A percentile compares a stretch with the other conserved stretches of the same genome.
Conservation (phyloP, 2,329 filamentous ascomycete species). For the Pezicula neosporulosa region DNA sequence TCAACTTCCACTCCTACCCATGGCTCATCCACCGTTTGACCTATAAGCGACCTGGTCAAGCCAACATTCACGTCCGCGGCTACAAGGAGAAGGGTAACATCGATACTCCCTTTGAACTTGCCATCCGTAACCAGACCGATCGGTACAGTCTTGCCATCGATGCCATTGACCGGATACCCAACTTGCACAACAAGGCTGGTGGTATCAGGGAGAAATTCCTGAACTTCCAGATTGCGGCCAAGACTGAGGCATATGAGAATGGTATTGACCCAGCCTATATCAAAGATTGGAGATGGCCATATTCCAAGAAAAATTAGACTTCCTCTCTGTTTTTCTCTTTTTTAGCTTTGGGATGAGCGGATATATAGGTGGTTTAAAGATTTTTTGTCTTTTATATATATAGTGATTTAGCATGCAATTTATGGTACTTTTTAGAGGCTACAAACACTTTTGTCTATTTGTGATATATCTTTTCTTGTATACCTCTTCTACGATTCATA, state of each 20-base stretch:
- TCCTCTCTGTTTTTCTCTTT: background rate
- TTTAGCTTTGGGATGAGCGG: no score
- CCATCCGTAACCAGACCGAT: slow-evolving; percentile 75
- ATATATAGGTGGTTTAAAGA: no score
- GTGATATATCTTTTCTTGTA: no score
- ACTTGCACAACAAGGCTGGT: slow-evolving; percentile 60
- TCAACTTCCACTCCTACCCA: slow-evolving; percentile 83
- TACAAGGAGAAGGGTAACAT: slow-evolving; percentile 85
- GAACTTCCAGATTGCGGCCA: slow-evolving; percentile 60
- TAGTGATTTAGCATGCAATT: no score
- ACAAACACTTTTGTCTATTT: no score
- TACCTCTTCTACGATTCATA: no score
- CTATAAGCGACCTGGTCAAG: slow-evolving; percentile 68
- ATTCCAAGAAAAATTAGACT: slow-evolving; percentile 4
- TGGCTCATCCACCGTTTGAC: slow-evolving; percentile 76
- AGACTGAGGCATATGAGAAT: slow-evolving; percentile 63
- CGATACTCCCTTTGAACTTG: slow-evolving; percentile 74
- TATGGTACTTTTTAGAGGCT: no score
- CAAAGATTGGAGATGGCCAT: slow-evolving; percentile 26
- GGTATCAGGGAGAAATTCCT: slow-evolving; percentile 60
- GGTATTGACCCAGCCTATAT: slow-evolving; percentile 58
- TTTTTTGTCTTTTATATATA: no score
- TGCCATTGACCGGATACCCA: slow-evolving; percentile 65
- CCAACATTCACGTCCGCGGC: slow-evolving; percentile 70
- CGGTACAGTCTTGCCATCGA: slow-evolving; percentile 74